A percentile compares a stretch with the other conserved stretches of the same genome.
Conservation (phyloP, 768 basidiomycete genomes). For the Multifurca ochricompacta region DNA sequence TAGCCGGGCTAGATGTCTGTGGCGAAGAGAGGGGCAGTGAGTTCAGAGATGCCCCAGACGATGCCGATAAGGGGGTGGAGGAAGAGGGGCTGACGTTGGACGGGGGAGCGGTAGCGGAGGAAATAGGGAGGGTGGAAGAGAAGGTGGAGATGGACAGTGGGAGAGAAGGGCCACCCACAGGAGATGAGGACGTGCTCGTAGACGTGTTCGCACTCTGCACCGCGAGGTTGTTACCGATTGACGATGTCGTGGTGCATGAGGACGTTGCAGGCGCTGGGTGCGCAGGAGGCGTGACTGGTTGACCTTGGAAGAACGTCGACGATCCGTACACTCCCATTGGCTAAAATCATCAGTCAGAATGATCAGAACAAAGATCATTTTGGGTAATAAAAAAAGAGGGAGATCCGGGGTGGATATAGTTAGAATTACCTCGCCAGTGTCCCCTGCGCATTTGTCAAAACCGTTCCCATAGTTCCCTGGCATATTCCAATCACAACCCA, state of each 20-base stretch:
- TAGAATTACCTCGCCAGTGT: conserved; percentile 38
- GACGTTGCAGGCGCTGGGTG: conserved; percentile 54
- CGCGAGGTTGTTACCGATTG: conserved; percentile 40
- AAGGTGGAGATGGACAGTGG: not conserved
- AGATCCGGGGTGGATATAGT: no score
- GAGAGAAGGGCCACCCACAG: not conserved
- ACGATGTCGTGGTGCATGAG: conserved; percentile 44
- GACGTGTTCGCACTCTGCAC: not conserved
- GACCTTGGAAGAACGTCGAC: conserved; percentile 61
- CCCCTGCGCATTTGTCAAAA: conserved; percentile 40
- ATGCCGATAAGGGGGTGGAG: no score
- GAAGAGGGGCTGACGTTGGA: no score
- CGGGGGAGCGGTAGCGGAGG: no score
- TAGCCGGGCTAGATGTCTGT: no score
- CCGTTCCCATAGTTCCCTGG: conserved; percentile 38
- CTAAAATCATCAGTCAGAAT: conserved; percentile 24
- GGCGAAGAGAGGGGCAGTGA: no score
- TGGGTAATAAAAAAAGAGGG: no score
- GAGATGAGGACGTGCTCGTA: conserved; percentile 1
- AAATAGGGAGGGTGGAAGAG: not conserved
- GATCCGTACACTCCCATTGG: conserved; percentile 63
- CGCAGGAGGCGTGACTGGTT: conserved; percentile 44
- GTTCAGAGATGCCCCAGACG: no score
- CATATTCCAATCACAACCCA: conserved; percentile 61
- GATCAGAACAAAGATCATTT: no score